phyloP scores from a whole-genome alignment of 495 filamentous ascomycete species.

The Tuber magnatum region DNA sequence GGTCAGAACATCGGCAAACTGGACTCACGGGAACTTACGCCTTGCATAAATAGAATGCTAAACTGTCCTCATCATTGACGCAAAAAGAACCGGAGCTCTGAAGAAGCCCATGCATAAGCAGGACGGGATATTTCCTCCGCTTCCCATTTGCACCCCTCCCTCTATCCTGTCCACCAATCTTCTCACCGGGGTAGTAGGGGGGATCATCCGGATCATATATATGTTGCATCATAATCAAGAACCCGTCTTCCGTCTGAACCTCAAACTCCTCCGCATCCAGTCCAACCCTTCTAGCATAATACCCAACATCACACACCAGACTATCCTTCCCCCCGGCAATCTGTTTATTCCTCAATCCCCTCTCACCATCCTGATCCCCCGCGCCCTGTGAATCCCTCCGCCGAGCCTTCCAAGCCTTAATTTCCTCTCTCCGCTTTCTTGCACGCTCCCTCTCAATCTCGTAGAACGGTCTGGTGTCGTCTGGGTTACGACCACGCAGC shows the following conservation, averaged over 20 bases:
- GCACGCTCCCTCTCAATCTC: constrained; percentile 58
- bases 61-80: constrained; percentile 77
- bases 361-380: constrained; percentile 42
- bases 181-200: constrained; percentile 37
- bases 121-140: constrained; percentile 72
- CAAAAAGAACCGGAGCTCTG: constrained; percentile 87
- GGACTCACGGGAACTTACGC: constrained; percentile 40
- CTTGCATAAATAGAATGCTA: constrained; percentile 89
- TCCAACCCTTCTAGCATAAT: constrained; percentile 84
- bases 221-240: constrained; percentile 81
- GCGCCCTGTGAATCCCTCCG: constrained; percentile 30
- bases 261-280: constrained; percentile 76
- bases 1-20: constrained; percentile 3
- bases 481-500: constrained; percentile 52
- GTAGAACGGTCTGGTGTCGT: constrained; percentile 58
- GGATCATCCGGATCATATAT: constrained; percentile 75
- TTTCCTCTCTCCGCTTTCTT: constrained; percentile 51
- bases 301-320: constrained; percentile 68
- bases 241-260: constrained; percentile 92
- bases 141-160: constrained; percentile 32
- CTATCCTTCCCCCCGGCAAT: constrained; percentile 74
- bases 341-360: constrained; percentile 54
- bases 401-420: constrained; percentile 55
- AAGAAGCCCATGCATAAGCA: constrained; percentile 81
- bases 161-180: constrained; percentile 42